phyloP scores from a whole-genome alignment of 2,329 filamentous ascomycete genomes.

The Epichloe festucae region DNA sequence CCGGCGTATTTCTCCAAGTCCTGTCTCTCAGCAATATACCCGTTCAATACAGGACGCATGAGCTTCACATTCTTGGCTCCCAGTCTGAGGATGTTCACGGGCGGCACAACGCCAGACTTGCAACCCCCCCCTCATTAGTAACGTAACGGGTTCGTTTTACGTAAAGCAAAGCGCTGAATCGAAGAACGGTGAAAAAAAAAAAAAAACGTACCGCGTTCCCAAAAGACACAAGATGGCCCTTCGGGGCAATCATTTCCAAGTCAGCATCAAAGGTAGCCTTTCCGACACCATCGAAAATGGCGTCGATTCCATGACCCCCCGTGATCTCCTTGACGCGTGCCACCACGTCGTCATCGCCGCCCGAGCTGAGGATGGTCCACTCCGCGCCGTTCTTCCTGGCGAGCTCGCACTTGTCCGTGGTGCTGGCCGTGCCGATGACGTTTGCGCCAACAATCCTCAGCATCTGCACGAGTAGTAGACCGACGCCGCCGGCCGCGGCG shows the following conservation, averaged over 20 bases:
- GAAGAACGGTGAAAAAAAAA: no score
- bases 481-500: constrained; percentile 75
- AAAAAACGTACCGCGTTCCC: constrained; percentile 55
- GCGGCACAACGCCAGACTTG: constrained; percentile 59
- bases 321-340: constrained; percentile 56
- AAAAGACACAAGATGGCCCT: constrained; percentile 67
- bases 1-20: constrained; percentile 58
- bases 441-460: constrained; percentile 59
- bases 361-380: constrained; percentile 54
- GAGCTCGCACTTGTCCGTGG: constrained; percentile 56
- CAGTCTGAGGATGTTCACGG: constrained; percentile 43
- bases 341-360: constrained; percentile 36
- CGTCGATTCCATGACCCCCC: constrained; percentile 56
- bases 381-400: constrained; percentile 60
- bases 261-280: constrained; percentile 73
- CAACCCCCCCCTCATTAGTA: no score
- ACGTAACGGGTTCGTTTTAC: no score
- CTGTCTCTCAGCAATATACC: constrained; percentile 55
- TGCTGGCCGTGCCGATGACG: constrained; percentile 68
- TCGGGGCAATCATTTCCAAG: constrained; percentile 59
- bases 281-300: constrained; percentile 78
- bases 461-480: constrained; percentile 62
- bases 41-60: constrained; percentile 59
- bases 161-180: no score
- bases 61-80: constrained; percentile 65